These are phyloP conservation scores for Citrus trifoliata DNA, from an alignment of 345 rosid genomes.

Conservation along the genomic window DNA sequence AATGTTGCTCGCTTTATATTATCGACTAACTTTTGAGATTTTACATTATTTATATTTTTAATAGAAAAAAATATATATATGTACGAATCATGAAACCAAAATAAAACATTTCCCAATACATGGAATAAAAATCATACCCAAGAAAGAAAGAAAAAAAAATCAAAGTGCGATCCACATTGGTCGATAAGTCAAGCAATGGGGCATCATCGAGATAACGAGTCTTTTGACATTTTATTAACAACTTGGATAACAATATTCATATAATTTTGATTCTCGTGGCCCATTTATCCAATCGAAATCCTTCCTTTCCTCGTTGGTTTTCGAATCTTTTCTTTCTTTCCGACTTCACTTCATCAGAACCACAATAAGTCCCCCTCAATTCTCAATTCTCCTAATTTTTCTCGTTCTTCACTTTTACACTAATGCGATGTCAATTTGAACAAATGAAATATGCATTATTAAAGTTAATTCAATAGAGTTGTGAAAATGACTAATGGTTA, in stretches of 20 bases:
- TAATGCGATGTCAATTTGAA: neutral
- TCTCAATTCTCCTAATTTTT: neutral
- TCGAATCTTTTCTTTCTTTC: neutral
- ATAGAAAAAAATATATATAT: neutral
- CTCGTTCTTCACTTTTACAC: neutral
- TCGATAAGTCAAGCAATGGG: neutral
- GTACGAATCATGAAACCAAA: neutral
- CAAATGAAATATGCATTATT: too few species aligned
- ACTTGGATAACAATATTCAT: neutral
- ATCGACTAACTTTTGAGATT: neutral
- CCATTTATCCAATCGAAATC: neutral
- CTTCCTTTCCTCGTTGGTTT: neutral
- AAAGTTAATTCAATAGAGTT: too few species aligned
- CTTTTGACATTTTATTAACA: neutral
- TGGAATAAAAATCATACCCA: neutral
- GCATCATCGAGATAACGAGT: neutral
- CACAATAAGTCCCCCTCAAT: neutral
- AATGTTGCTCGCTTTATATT: neutral
- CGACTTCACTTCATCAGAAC: neutral
- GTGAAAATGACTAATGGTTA: too few species aligned
- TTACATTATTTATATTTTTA: neutral
- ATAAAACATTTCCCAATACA: neutral
- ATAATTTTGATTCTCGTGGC: constrained; percentile 2
- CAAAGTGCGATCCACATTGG: neutral
- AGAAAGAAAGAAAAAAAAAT: neutral